These are phyloP conservation scores for Athelia sp. DNA, from an alignment of 1,284 basidiomycete genomes.

Conservation along the genomic window DNA sequence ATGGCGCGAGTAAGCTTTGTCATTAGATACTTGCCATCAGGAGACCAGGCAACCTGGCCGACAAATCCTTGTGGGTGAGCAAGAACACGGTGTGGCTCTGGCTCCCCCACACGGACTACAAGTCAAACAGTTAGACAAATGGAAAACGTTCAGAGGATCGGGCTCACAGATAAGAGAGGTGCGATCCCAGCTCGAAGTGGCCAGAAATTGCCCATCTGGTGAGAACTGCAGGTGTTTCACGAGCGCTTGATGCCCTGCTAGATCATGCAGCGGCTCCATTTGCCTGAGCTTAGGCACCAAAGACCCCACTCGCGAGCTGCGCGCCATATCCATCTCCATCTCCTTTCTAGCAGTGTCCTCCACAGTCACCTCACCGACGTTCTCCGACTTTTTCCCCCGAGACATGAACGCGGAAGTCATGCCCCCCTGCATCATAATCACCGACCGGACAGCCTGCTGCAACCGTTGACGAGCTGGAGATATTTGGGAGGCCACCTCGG, in stretches of 20 bases:
- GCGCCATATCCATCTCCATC: conserved; percentile 31
- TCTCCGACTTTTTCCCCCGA: conserved; percentile 35
- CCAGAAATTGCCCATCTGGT: conserved; percentile 63
- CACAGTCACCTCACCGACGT: conserved; percentile 26
- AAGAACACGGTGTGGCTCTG: conserved; percentile 51
- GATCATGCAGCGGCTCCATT: conserved; percentile 53
- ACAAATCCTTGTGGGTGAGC: conserved; percentile 74
- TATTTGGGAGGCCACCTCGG: conserved; percentile 18
- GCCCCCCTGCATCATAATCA: conserved; percentile 37
- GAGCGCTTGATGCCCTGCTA: conserved; percentile 59
- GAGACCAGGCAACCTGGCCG: conserved; percentile 78
- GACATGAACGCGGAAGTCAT: conserved; percentile 16
- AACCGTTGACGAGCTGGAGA: conserved; percentile 32
- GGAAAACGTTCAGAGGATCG: too few relatives aligned
- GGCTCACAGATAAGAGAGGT: conserved; percentile 56
- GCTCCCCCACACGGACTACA: too few relatives aligned
- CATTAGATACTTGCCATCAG: conserved; percentile 54
- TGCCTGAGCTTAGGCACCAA: conserved; percentile 55
- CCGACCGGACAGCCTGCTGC: conserved; percentile 38
- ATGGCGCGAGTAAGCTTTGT: conserved; percentile 68
- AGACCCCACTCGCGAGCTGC: conserved; percentile 48
- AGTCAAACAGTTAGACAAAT: too few relatives aligned
- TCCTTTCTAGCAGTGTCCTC: conserved; percentile 24
- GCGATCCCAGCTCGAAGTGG: conserved; percentile 77
- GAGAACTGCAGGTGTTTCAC: conserved; percentile 71